phyloP scores from a whole-genome alignment of 1,139 yeast genomes.

The Sporopachydermia cereana region DNA sequence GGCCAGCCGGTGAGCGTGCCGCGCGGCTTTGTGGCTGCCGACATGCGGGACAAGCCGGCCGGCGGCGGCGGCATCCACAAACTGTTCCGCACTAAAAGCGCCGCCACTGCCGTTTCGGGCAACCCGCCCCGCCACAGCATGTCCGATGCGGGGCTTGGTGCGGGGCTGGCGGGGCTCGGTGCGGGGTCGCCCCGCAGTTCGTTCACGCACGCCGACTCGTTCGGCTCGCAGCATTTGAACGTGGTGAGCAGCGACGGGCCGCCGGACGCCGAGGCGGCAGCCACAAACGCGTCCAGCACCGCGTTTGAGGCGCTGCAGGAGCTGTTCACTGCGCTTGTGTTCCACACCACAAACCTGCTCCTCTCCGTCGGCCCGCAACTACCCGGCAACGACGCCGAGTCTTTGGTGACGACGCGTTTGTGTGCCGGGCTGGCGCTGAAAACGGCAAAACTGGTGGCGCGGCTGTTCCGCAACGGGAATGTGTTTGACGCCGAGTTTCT shows the following conservation, averaged over 20 bases:
- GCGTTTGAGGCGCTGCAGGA: not conserved
- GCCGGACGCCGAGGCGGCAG: not conserved
- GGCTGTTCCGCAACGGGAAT: not conserved
- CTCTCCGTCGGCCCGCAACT: not conserved
- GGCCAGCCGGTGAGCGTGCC: not conserved
- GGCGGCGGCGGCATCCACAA: not conserved
- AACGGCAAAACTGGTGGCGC: not conserved
- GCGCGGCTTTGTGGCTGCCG: not conserved
- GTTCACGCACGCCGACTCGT: constrained; percentile 1
- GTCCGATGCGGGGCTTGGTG: not conserved
- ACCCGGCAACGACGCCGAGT: not conserved
- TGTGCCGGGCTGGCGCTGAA: not conserved
- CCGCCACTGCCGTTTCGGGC: too few species aligned
- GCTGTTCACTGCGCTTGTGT: not conserved
- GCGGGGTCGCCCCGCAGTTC: not conserved
- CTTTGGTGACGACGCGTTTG: not conserved
- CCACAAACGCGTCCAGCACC: not conserved
- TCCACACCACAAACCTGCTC: not conserved
- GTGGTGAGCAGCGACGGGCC: not conserved
- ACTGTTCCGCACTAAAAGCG: constrained; percentile 4
- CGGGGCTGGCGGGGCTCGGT: not conserved
- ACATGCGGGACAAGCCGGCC: not conserved
- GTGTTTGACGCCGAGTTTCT: not conserved
- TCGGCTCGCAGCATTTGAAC: not conserved
- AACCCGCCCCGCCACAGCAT: not conserved